Conservation (phyloP, 805 yeast genomes). For the Metschnikowia continentalis region DNA sequence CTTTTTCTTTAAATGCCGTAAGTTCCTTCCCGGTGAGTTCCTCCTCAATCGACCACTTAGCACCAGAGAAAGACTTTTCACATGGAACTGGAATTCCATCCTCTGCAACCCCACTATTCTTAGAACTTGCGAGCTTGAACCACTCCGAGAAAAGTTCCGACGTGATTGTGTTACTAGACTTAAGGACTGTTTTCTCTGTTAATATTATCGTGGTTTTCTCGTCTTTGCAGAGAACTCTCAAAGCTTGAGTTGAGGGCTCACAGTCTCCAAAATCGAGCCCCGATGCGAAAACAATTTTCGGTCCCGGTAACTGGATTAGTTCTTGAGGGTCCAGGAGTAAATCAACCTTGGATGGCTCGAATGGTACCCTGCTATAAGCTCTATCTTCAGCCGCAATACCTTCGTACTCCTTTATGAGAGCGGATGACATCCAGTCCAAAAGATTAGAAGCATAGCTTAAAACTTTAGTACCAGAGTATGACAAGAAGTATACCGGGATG, state of each 20-base stretch:
- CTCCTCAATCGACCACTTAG: slow-evolving; percentile 45
- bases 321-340: slow-evolving; percentile 53
- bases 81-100: slow-evolving; percentile 63
- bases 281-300: slow-evolving; percentile 77
- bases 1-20: slow-evolving; percentile 40
- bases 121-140: slow-evolving; percentile 39
- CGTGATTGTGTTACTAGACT: slow-evolving; percentile 44
- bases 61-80: slow-evolving; percentile 39
- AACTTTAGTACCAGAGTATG: slow-evolving; percentile 74
- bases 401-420: slow-evolving; percentile 86
- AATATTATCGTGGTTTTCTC: slow-evolving; percentile 67
- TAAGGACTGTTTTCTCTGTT: slow-evolving; percentile 51
- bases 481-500: slow-evolving; percentile 70
- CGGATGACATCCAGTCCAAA: slow-evolving; percentile 93
- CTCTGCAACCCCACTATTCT: slow-evolving; percentile 37
- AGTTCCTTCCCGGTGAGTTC: slow-evolving; percentile 49
- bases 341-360: slow-evolving; percentile 65
- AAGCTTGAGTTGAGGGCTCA: slow-evolving; percentile 49
- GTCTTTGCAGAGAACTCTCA: slow-evolving; percentile 54
- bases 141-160: slow-evolving; percentile 51
- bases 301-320: slow-evolving; percentile 52
- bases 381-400: slow-evolving; percentile 18
- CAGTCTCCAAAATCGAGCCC: slow-evolving; percentile 66
- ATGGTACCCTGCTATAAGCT: slow-evolving; percentile 55
- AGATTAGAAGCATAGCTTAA: slow-evolving; percentile 80